phyloP scores from a whole-genome alignment of 805 yeast genomes.

The Komagataella mondaviorum region DNA sequence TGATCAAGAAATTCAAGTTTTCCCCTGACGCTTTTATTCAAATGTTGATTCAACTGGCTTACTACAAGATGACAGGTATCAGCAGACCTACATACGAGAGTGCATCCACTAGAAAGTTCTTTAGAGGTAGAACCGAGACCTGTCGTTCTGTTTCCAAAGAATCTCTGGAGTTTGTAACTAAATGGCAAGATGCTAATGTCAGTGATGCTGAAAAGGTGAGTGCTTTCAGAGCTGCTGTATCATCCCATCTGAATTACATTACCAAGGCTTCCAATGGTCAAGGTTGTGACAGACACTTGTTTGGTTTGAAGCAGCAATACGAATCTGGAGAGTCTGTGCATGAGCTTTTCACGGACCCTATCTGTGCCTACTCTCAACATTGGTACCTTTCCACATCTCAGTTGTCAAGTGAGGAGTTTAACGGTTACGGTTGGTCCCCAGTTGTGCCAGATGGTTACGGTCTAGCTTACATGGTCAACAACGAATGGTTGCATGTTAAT shows the following conservation, averaged over 20 bases:
- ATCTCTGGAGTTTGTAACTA: conserved; percentile 53
- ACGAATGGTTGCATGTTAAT: conserved; percentile 75
- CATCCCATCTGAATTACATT: conserved; percentile 63
- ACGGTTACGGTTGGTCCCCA: conserved; percentile 94
- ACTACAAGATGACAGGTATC: conserved; percentile 69
- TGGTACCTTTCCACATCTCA: conserved; percentile 91
- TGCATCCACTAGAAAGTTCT: conserved; percentile 84
- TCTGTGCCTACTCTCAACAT: conserved; percentile 59
- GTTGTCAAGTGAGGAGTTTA: conserved; percentile 70
- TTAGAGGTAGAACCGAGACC: conserved; percentile 89
- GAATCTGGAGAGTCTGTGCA: conserved; percentile 47
- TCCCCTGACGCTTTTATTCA: conserved; percentile 94
- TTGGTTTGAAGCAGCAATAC: conserved; percentile 72
- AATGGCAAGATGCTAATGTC: conserved; percentile 49
- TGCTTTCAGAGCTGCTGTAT: conserved; percentile 59
- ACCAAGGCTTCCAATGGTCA: conserved; percentile 69
- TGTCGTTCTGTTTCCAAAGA: conserved; percentile 74
- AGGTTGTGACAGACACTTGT: conserved; percentile 90
- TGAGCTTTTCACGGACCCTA: conserved; percentile 60
- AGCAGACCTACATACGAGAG: conserved; percentile 90
- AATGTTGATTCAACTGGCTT: conserved; percentile 82
- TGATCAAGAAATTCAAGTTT: conserved; percentile 69
- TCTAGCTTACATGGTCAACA: conserved; percentile 83
- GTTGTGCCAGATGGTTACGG: conserved; percentile 93
- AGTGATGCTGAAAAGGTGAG: conserved; percentile 42